A percentile compares a stretch with the other conserved stretches of the same genome.
Evolutionary conservation across 148 eudicot species (phyloP).

Genomic region (Agrostemma githago): DNA sequence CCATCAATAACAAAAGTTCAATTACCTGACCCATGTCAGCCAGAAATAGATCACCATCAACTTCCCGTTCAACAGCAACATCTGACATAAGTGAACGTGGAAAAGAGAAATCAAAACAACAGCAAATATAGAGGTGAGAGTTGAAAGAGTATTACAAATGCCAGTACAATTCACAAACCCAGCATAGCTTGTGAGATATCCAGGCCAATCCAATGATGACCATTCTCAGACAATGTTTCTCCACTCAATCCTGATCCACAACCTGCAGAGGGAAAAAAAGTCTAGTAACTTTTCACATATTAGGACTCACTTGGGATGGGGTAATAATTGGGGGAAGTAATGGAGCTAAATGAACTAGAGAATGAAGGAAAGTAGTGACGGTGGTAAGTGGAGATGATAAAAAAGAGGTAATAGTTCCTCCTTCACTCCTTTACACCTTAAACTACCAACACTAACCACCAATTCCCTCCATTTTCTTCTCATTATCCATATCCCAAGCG

Average conservation of each 20-base stretch:
- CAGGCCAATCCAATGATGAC: constrained; percentile 93
- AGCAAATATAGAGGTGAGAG: background rate
- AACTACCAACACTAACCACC: too few species aligned
- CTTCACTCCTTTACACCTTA: too few species aligned
- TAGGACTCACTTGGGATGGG: background rate
- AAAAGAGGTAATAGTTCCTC: too few species aligned
- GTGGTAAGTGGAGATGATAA: too few species aligned
- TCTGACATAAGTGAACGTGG: constrained; percentile 32
- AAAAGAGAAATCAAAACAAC: constrained; percentile 16
- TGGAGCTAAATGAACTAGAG: too few species aligned
- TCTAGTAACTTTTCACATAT: background rate
- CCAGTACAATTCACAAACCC: constrained; percentile 37
- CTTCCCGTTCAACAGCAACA: constrained; percentile 86
- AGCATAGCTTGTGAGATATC: constrained; percentile 93
- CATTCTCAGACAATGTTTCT: constrained; percentile 82
- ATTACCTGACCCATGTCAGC: constrained; percentile 96
- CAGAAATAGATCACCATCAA: constrained; percentile 80
- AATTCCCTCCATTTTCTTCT: too few species aligned
- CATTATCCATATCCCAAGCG: too few species aligned
- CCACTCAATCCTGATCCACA: constrained; percentile 99
- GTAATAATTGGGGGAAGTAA: too few species aligned
- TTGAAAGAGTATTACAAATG: constrained; percentile 1
- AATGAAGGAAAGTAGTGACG: too few species aligned
- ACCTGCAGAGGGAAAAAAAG: constrained; percentile 36
- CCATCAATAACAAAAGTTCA: background rate